Evolutionary conservation across 1,139 yeast species (phyloP), one percentile per base, ranked within the genome.

Genomic region (Kazachstania sp.): DNA sequence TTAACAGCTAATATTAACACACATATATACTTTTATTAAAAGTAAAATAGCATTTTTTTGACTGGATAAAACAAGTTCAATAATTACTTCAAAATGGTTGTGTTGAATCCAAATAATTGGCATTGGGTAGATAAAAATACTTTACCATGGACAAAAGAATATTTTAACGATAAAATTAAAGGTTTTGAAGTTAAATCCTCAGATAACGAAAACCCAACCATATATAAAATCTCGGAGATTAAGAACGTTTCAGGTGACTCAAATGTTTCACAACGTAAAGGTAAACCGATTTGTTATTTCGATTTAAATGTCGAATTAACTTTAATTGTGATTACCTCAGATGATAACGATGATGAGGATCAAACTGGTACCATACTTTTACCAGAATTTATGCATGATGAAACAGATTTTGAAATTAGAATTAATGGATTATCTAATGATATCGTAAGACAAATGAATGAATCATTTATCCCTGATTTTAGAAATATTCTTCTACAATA

Each of bases 101-200:
- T 83, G 41, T 83, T 83, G 64, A 84, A 84, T 70, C 94, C 94
- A 41, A 83, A 84, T 67, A 84, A 84, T 77, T 84, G 92, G 94
- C 92, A 84, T 70, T 84, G 94, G 92, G 81, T 84, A 39, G 87
- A 83, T 60, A 83, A 79, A 61, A 83, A 83, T 70, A 83, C 90
- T 57, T 72, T 83, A 46, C 81, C 86, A 48, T 84, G 92, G 92
- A 75, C 86, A 19, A 78, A 78, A 59, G 68, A 68, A 12, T 83
- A 83, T 61, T 71, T 84, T 52, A 66, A 72, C 37, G 64, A 69
- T 32, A 69, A 73, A 29, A 66, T 83, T 38, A 55, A 68, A 11
- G 60, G 69, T 46, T 65, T 76, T 34, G 52, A 64, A 28, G 59
- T 65, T 36, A 29, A 19, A 12, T 35, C 28, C 8, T 23, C n/a